Evolutionary conservation across 306 rosid species (phyloP), one percentile per base, ranked within the genome.

Genomic region (Herpetospermum pedunculosum): DNA sequence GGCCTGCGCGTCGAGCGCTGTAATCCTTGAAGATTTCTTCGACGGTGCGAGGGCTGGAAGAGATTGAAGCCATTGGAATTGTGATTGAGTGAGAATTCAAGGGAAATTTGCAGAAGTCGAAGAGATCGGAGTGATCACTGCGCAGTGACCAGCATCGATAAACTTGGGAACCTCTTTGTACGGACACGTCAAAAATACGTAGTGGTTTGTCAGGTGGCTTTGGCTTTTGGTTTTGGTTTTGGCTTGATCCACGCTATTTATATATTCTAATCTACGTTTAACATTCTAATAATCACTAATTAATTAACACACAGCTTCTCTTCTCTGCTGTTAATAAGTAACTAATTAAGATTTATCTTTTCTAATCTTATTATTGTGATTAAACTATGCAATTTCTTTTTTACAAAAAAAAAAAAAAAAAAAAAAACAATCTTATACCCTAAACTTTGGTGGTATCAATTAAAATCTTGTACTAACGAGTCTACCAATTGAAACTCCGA

Each of bases 11-110:
- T 34, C 92, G 85, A 65, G 88, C 88, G 60, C 74, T 73, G 81
- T 74, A 88, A 81, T 86, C 92, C 80, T 82, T 86, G 84, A 84
- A 88, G 84, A 86, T 88, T 34, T 82, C 90, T 73, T 88, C 90
- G 16, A 86, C 88, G 60, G 86, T 23, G 67, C 84, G 83, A 77
- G 87, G 86, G 73, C 82, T 82, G 26, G 80, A 46, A 52, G 81
- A 55, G 26, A 78, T 70, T 28, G 83, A 79, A 76, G 83, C 83
- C 85, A 79, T 79, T 18, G n/a, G n/a, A n/a, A n/a, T n/a, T n/a
- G n/a, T 48, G 30, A 48, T 18, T 21, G 14, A 35, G 9, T 12
- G 41, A 74, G 47, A 70, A 47, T 2, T 44, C 28, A 8, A 8
- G 11, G 57, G 41, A 46, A 28, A 44, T 43, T 70, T 44, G 74